Evolutionary conservation across 345 rosid species (phyloP).

Genomic region (Erucastrum elatum): DNA sequence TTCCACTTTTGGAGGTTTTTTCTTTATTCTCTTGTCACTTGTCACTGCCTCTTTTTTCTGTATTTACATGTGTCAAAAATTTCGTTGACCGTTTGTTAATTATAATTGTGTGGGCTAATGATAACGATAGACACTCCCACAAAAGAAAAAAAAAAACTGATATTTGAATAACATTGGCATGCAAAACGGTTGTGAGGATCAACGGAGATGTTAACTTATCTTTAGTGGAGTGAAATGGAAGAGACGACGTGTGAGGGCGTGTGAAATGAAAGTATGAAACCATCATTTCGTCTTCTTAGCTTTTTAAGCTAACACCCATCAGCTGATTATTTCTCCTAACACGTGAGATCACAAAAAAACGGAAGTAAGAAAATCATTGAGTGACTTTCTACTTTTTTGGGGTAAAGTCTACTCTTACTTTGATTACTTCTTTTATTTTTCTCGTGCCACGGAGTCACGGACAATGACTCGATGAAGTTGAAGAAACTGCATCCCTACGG

Average conservation of each 20-base stretch:
- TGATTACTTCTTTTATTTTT: not conserved
- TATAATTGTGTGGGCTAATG: not conserved
- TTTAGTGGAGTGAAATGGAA: not conserved
- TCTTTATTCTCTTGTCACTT: not conserved
- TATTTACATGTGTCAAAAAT: conserved; percentile 16
- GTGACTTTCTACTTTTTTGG: not conserved
- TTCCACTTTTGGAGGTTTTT: conserved; percentile 6
- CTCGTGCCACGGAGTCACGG: not conserved
- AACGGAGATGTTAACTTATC: conserved; percentile 1
- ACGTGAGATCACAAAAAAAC: conserved; percentile 8
- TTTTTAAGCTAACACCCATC: conserved; percentile 6
- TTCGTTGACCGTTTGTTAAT: conserved; percentile 12
- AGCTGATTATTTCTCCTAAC: conserved; percentile 7
- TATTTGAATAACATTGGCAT: not conserved
- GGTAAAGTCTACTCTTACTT: conserved; percentile 8
- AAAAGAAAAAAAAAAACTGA: not conserved
- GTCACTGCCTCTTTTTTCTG: not conserved
- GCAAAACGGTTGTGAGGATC: not conserved
- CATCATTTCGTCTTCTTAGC: conserved; percentile 1
- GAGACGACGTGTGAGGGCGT: not conserved
- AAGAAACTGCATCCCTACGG: conserved; percentile 9
- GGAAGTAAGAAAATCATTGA: not conserved
- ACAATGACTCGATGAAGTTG: not conserved
- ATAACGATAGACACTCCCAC: not conserved
- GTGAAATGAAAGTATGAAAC: not conserved